Percentiles rank a stretch among this genome's conserved stretches.
Conservation (phyloP, 179 eudicot species). For the Gypsophila paniculata region DNA sequence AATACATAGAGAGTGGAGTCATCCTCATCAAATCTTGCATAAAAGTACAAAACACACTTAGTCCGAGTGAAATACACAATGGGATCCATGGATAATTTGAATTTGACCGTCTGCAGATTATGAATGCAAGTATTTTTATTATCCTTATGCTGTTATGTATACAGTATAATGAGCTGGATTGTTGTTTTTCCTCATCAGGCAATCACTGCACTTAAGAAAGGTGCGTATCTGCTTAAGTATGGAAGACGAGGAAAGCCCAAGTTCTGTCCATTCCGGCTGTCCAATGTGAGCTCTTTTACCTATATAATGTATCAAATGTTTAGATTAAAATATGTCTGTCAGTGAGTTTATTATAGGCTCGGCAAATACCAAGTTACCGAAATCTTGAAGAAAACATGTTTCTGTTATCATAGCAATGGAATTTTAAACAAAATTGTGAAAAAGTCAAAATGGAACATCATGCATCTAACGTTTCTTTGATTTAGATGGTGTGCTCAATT, state of each 20-base stretch:
- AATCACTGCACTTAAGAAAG: conserved; percentile 93
- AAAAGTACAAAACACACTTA: neutral
- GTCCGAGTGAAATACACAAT: neutral
- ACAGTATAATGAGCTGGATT: neutral
- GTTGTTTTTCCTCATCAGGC: conserved; percentile 55
- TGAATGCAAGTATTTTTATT: conserved; percentile 15
- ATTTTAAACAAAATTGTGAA: conserved; percentile 8
- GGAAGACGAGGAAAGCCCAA: conserved; percentile 98
- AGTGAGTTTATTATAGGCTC: neutral
- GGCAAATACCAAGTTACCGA: neutral
- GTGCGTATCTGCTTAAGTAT: conserved; percentile 84
- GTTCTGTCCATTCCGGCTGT: conserved; percentile 87
- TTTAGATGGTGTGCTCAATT: neutral
- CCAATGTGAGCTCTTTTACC: conserved; percentile 59
- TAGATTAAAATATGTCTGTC: no score
- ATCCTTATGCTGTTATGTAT: conserved; percentile 12
- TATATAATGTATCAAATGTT: no score
- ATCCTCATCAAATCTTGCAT: neutral
- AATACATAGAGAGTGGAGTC: neutral
- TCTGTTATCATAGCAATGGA: no score
- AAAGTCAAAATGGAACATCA: conserved; percentile 2
- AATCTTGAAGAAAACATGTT: conserved; percentile 4
- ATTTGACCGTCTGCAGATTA: neutral
- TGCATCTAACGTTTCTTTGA: neutral
- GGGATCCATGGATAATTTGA: neutral